phyloP scores from a whole-genome alignment of 495 filamentous ascomycete species.

The Hyphodiscus hymeniophilus region DNA sequence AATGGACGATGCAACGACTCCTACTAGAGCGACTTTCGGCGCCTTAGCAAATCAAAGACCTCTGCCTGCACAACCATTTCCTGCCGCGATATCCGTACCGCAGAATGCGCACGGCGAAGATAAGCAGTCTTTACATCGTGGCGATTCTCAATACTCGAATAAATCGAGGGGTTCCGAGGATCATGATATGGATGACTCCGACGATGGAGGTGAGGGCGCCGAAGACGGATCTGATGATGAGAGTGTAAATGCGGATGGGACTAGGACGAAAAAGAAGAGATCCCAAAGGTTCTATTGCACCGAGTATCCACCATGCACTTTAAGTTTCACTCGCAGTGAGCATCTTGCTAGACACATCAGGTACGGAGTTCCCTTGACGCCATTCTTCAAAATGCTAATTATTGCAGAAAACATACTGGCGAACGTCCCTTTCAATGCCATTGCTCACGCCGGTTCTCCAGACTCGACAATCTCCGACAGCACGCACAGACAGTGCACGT shows the following conservation, averaged over 20 bases:
- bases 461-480: constrained; percentile 90
- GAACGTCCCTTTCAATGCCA: constrained; percentile 97
- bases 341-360: constrained; percentile 92
- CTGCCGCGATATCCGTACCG: constrained; percentile 40
- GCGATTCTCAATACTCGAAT: constrained; percentile 53
- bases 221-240: constrained; percentile 72
- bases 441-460: constrained; percentile 90
- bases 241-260: constrained; percentile 55
- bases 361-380: constrained; percentile 33
- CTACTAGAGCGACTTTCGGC: constrained; percentile 53
- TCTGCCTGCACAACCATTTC: constrained; percentile 50
- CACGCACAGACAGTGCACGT: constrained; percentile 97
- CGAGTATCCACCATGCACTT: constrained; percentile 88
- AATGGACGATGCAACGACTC: constrained; percentile 45
- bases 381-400: constrained; percentile 21
- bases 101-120: constrained; percentile 29
- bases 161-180: constrained; percentile 66
- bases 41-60: constrained; percentile 49
- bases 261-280: constrained; percentile 78
- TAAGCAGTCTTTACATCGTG: constrained; percentile 32
- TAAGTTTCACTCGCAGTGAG: constrained; percentile 95
- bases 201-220: constrained; percentile 57
- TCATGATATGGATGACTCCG: constrained; percentile 61
- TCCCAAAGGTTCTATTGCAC: constrained; percentile 95
- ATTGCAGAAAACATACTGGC: constrained; percentile 83